Evolutionary conservation across 345 rosid species (phyloP).

Genomic region (Salix koriyanagi): DNA sequence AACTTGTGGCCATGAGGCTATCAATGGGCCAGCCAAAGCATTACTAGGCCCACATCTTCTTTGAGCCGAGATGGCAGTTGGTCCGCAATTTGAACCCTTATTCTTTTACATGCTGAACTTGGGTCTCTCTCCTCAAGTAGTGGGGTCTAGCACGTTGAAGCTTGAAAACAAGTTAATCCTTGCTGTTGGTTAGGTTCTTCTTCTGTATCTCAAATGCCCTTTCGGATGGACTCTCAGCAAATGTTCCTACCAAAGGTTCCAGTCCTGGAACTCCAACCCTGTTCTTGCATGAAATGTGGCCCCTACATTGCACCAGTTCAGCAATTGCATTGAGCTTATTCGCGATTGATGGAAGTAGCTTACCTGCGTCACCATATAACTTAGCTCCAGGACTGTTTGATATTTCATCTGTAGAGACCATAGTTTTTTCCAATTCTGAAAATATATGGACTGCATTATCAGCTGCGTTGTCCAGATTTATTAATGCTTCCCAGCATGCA

Average conservation of each 20-base stretch:
- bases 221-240: slow-evolving; percentile 20
- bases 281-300: slow-evolving; percentile 6
- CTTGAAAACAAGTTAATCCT: background rate
- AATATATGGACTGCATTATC: slow-evolving; percentile 33
- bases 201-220: slow-evolving; percentile 20
- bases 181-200: slow-evolving; percentile 7
- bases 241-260: slow-evolving; percentile 16
- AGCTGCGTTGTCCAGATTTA: slow-evolving; percentile 41
- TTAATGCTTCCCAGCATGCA: slow-evolving; percentile 53
- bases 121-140: background rate
- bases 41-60: background rate
- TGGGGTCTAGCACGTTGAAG: background rate
- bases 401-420: slow-evolving; percentile 33
- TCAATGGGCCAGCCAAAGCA: background rate
- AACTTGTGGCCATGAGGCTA: background rate
- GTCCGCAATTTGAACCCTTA: background rate
- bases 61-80: background rate
- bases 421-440: slow-evolving; percentile 29
- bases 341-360: slow-evolving; percentile 45
- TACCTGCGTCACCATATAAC: slow-evolving; percentile 41
- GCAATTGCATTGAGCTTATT: slow-evolving; percentile 43
- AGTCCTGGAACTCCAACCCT: slow-evolving; percentile 16
- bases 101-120: background rate
- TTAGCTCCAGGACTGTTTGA: slow-evolving; percentile 30
- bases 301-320: slow-evolving; percentile 19